Evolutionary conservation across 2,329 filamentous ascomycete species (phyloP).

Genomic region (Ceratocystis ficicola): DNA sequence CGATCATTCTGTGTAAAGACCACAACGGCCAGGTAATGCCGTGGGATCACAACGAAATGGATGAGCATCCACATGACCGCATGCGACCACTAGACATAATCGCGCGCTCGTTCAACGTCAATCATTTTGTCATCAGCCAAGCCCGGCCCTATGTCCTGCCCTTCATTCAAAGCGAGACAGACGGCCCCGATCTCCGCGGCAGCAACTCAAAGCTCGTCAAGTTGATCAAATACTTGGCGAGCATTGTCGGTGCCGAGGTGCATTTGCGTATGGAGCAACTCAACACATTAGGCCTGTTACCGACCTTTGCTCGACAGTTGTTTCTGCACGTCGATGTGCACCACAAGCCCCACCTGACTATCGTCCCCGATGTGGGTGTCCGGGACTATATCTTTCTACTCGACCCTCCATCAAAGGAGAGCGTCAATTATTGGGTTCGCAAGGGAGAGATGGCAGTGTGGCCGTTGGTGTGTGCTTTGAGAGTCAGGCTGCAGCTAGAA

Average conservation of each 20-base stretch:
- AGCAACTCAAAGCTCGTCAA: slow-evolving; percentile 47
- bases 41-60: slow-evolving; percentile 37
- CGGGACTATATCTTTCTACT: slow-evolving; percentile 65
- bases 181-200: slow-evolving; percentile 54
- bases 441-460: slow-evolving; percentile 80
- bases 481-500: slow-evolving; percentile 72
- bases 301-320: slow-evolving; percentile 57
- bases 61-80: slow-evolving; percentile 20
- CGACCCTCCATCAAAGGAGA: slow-evolving; percentile 66
- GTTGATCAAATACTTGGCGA: slow-evolving; percentile 46
- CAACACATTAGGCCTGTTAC: slow-evolving; percentile 62
- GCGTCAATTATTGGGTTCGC: slow-evolving; percentile 72
- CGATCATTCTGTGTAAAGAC: slow-evolving; percentile 64
- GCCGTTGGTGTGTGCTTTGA: slow-evolving; percentile 73
- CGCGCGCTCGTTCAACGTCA: slow-evolving; percentile 65
- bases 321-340: slow-evolving; percentile 65
- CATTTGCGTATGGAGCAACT: slow-evolving; percentile 71
- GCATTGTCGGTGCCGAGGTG: slow-evolving; percentile 62
- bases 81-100: slow-evolving; percentile 22
- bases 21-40: slow-evolving; percentile 58
- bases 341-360: slow-evolving; percentile 52
- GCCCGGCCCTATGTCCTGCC: slow-evolving; percentile 81
- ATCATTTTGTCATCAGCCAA: slow-evolving; percentile 91
- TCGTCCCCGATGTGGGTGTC: slow-evolving; percentile 66
- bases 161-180: slow-evolving; percentile 69